phyloP scores from a whole-genome alignment of 192 early-diverging fungal genomes.

The Podila minutissima region DNA sequence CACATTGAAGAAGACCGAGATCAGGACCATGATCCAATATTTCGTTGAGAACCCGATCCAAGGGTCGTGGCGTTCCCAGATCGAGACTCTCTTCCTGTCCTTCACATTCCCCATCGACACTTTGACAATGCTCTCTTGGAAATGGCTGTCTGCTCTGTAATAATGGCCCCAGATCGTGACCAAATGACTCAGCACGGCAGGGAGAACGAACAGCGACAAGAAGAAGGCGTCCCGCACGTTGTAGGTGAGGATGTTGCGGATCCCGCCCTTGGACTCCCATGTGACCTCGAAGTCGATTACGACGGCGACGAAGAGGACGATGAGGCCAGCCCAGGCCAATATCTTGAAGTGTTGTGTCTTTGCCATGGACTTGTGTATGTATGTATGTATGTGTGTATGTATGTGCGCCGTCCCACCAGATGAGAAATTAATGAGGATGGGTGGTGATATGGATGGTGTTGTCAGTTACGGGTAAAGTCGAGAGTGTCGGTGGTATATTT shows the following conservation, averaged over 20 bases:
- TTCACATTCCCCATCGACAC: slow-evolving; percentile 5
- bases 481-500: too few species aligned
- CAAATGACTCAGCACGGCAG: slow-evolving; percentile 24
- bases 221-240: slow-evolving; percentile 32
- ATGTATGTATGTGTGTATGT: background rate
- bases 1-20: slow-evolving; percentile 18
- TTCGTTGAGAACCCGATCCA: slow-evolving; percentile 28
- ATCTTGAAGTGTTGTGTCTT: background rate
- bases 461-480: too few species aligned
- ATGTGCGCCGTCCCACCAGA: too few species aligned
- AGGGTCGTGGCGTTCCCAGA: slow-evolving; percentile 43
- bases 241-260: slow-evolving; percentile 18
- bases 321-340: background rate
- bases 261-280: background rate
- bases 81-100: slow-evolving; percentile 10
- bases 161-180: slow-evolving; percentile 51
- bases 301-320: slow-evolving; percentile 4
- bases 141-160: slow-evolving; percentile 17
- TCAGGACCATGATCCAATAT: slow-evolving; percentile 20
- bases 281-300: slow-evolving; percentile 18
- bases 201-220: slow-evolving; percentile 11
- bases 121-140: slow-evolving; percentile 21
- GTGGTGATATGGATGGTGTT: too few species aligned
- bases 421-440: too few species aligned
- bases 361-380: slow-evolving; percentile 1